These are phyloP conservation scores for Rhodamnia rubescens DNA, from an alignment of 345 rosid genomes.

Conservation along the genomic window DNA sequence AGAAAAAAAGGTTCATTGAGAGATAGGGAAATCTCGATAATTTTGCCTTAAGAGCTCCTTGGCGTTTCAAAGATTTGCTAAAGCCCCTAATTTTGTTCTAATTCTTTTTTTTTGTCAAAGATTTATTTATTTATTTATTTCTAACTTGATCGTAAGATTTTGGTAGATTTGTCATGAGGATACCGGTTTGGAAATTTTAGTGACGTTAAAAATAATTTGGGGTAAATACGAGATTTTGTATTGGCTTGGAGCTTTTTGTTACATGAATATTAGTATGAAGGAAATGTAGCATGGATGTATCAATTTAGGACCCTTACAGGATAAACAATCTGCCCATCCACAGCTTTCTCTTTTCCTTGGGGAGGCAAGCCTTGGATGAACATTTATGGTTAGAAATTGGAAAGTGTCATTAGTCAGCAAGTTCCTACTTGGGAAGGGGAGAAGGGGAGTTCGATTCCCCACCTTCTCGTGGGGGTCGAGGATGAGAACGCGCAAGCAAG, in stretches of 20 bases:
- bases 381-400: background rate
- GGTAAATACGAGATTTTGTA: background rate
- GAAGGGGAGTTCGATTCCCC: no score
- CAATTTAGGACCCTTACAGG: background rate
- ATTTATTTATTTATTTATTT: no score
- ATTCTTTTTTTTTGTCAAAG: background rate
- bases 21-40: background rate
- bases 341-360: background rate
- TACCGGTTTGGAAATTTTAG: background rate
- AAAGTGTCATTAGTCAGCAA: background rate
- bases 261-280: background rate
- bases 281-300: background rate
- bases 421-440: no score
- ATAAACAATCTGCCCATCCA: no score
- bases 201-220: background rate
- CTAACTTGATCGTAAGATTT: background rate
- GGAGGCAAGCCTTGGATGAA: background rate
- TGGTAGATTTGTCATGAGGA: background rate
- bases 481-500: no score
- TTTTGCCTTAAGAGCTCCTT: background rate
- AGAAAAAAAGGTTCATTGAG: fast-evolving
- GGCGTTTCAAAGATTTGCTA: background rate
- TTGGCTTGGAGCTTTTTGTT: background rate
- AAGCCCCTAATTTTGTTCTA: background rate
- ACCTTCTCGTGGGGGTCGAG: no score